phyloP scores from a whole-genome alignment of 208 protist genomes.

The Leishmania major region DNA sequence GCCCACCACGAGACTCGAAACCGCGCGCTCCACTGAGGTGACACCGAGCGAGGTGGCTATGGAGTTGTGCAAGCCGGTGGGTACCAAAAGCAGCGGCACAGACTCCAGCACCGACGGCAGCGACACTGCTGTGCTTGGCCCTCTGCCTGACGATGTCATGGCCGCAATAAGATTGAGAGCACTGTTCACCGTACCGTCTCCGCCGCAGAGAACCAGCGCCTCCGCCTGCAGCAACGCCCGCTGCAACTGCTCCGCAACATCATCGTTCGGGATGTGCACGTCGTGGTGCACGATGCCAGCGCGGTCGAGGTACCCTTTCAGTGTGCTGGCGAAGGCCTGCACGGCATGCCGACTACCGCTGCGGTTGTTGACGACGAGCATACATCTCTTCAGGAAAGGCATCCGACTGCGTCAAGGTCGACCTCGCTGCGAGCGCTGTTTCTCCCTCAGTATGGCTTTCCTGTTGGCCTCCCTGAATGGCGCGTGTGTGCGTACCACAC shows the following conservation, averaged over 20 bases:
- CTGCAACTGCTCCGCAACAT: constrained; percentile 20
- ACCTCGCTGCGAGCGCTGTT: background rate
- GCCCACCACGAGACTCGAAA: constrained; percentile 66
- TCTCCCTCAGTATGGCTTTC: background rate
- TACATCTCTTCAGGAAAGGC: constrained; percentile 45
- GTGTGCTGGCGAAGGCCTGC: constrained; percentile 51
- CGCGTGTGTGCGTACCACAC: background rate
- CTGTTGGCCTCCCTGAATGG: background rate
- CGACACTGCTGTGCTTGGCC: background rate
- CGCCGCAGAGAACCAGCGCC: constrained; percentile 65
- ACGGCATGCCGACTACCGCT: constrained; percentile 57
- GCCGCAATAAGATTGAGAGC: constrained; percentile 60
- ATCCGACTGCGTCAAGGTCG: constrained; percentile 2
- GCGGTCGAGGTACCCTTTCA: constrained; percentile 68
- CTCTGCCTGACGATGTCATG: background rate
- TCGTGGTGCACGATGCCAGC: constrained; percentile 74
- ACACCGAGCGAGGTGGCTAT: constrained; percentile 76
- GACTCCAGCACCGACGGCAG: constrained; percentile 14
- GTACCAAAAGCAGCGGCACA: constrained; percentile 66
- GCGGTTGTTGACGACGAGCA: constrained; percentile 71
- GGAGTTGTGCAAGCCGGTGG: constrained; percentile 79
- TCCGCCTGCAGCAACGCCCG: constrained; percentile 30
- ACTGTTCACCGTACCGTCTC: constrained; percentile 81
- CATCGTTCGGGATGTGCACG: constrained; percentile 44
- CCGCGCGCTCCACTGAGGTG: constrained; percentile 55